These are phyloP conservation scores for Phytophthora niederhauseri DNA, from an alignment of 352 stramenopile species.

Conservation along the genomic window DNA sequence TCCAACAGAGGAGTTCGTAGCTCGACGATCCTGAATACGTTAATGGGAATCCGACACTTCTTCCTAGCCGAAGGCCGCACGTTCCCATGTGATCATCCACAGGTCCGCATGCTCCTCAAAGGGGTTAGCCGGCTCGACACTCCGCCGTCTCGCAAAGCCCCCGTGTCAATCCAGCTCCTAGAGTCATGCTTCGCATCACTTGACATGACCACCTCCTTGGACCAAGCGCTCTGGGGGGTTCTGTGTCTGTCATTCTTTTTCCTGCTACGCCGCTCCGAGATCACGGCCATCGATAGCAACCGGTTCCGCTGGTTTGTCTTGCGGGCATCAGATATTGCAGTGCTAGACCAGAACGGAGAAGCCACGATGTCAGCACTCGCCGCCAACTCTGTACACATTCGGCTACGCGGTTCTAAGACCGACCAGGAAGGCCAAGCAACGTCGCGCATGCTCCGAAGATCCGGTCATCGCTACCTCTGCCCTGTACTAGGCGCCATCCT, in stretches of 20 bases:
- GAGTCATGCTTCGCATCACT: background rate
- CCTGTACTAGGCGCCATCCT: background rate
- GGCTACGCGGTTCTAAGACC: background rate
- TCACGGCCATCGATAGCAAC: background rate
- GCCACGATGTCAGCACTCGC: background rate
- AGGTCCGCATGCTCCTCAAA: background rate
- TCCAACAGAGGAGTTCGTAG: background rate
- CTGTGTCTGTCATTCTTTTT: background rate
- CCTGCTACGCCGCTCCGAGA: background rate
- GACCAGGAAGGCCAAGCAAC: background rate
- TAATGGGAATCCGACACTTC: background rate
- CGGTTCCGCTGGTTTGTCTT: background rate
- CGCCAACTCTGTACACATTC: background rate
- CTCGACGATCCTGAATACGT: background rate
- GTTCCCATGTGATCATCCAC: background rate
- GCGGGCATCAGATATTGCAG: background rate
- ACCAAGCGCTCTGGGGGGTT: background rate
- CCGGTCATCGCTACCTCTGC: background rate
- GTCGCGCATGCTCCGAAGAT: background rate
- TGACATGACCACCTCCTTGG: background rate
- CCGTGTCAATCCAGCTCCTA: background rate
- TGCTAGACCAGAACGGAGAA: background rate
- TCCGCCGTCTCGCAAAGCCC: background rate
- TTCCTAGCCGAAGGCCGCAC: background rate
- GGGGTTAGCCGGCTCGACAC: background rate